phyloP scores from a whole-genome alignment of 768 basidiomycete genomes.

The Cystofilobasidium capitatum region DNA sequence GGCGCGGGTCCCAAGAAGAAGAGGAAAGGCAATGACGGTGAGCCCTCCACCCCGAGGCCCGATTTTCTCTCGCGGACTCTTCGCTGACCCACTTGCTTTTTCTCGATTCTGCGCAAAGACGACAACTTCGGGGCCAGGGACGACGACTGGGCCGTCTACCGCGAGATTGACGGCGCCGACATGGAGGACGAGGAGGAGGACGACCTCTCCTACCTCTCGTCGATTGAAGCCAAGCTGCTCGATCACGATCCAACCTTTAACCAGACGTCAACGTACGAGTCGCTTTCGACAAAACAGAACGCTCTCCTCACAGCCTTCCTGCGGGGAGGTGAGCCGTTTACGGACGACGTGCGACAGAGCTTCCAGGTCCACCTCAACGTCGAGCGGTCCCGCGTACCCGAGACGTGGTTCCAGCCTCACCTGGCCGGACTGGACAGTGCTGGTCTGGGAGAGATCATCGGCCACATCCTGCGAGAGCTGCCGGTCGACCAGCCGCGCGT shows the following conservation, averaged over 20 bases:
- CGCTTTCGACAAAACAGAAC: constrained; percentile 63
- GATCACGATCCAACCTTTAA: constrained; percentile 78
- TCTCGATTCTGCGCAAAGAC: constrained; percentile 46
- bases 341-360: constrained; percentile 33
- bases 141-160: constrained; percentile 94
- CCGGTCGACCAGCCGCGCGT: constrained; percentile 60
- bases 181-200: constrained; percentile 86
- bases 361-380: constrained; percentile 77
- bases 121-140: constrained; percentile 90
- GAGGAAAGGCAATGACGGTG: constrained; percentile 71
- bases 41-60: too few species aligned
- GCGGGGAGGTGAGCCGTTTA: constrained; percentile 45
- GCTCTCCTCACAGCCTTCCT: constrained; percentile 76
- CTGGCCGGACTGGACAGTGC: constrained; percentile 94
- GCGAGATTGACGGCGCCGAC: constrained; percentile 62
- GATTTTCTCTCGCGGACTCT: not conserved
- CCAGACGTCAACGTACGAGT: constrained; percentile 66
- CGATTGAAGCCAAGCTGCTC: constrained; percentile 71
- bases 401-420: constrained; percentile 82
- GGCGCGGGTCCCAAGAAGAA: constrained; percentile 65
- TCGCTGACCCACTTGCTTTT: not conserved
- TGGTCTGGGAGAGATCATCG: constrained; percentile 83
- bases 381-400: constrained; percentile 82
- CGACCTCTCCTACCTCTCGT: constrained; percentile 58
- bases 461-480: constrained; percentile 68